These are phyloP conservation scores for Vitis riparia DNA, from an alignment of 164 flowering plant species.

Conservation along the genomic window DNA sequence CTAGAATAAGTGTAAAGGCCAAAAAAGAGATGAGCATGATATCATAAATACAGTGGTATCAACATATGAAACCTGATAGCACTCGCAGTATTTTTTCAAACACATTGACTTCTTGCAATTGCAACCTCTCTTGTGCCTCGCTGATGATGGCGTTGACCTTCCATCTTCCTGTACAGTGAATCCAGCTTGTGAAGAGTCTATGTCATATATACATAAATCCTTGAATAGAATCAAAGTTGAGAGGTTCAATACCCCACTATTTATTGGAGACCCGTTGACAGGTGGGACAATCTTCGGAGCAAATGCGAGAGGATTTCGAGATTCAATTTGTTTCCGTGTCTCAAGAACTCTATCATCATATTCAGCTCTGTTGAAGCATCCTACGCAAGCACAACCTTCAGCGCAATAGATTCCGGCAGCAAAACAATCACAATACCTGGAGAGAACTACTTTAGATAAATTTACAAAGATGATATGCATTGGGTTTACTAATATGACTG, in stretches of 20 bases:
- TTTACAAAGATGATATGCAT: neutral
- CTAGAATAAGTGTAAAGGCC: conserved; percentile 2
- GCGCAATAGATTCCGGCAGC: conserved; percentile 77
- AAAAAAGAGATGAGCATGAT: neutral
- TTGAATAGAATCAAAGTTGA: neutral
- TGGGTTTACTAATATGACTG: neutral
- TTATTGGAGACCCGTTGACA: conserved; percentile 26
- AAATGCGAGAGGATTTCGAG: conserved; percentile 85
- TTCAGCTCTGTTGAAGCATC: conserved; percentile 69
- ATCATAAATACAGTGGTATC: neutral
- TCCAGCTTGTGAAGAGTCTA: neutral
- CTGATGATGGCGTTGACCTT: conserved; percentile 56
- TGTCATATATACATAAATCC: neutral
- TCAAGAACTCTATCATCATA: conserved; percentile 64
- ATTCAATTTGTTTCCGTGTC: conserved; percentile 61
- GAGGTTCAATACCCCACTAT: conserved; percentile 32
- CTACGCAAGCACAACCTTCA: conserved; percentile 75
- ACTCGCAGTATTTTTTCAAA: conserved; percentile 82
- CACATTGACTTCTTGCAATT: conserved; percentile 91
- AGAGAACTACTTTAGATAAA: conserved; percentile 3
- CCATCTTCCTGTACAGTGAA: conserved; percentile 44
- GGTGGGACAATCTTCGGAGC: conserved; percentile 61
- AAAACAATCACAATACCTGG: conserved; percentile 91
- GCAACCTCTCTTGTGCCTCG: conserved; percentile 84
- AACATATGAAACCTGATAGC: conserved; percentile 60